Evolutionary conservation across 805 yeast genomes (phyloP), one percentile per base, ranked within the genome.

Genomic region (Hanseniaspora hatyaiensis): DNA sequence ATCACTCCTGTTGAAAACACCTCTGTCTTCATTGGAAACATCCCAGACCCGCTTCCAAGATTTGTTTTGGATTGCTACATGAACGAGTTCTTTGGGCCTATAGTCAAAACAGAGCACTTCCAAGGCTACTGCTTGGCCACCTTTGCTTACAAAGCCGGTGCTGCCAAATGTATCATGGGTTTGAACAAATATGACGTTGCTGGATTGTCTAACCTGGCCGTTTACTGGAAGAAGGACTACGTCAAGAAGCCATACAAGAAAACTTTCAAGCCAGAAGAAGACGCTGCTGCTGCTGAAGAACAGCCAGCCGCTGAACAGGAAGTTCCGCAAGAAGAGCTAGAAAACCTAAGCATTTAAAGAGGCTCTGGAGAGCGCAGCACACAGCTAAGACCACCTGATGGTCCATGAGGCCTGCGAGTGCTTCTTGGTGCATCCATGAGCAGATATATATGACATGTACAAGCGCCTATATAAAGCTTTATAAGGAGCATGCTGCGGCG

Each of bases 91-190:
- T 45, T 45, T 24, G 49, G 49, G 22, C 49, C 49, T 37, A 36
- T 45, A 30, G 49, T 45, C 12, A 45, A 37, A 13, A 45, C 49
- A 26, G 38, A 45, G 16, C 49, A 45, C 16, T 45, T 37, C 37
- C 40, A 61, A 54, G 92, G 89, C 4, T 86, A 89, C 66, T 94
- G 95, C 9, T 87, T 86, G 67, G 89, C 83, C 52, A 81, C 80
- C 63, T 85, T 78, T 59, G 94, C 82, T 57, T 72, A 84, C 36
- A 95, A 86, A 62, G 94, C 86, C 57, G 71, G 85, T 51, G 95
- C 95, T 4, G 94, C 95, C 2, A 68, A 83, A 57, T 94, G 94
- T 40, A 85, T 86, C 57, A 81, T 80, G 28, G 89, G 82, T 57
- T 68, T 87, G 53, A 68, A 73, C 16, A 92, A 94, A 0, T 62